phyloP scores from a whole-genome alignment of 345 rosid species.

The Leavenworthia alabamica region DNA sequence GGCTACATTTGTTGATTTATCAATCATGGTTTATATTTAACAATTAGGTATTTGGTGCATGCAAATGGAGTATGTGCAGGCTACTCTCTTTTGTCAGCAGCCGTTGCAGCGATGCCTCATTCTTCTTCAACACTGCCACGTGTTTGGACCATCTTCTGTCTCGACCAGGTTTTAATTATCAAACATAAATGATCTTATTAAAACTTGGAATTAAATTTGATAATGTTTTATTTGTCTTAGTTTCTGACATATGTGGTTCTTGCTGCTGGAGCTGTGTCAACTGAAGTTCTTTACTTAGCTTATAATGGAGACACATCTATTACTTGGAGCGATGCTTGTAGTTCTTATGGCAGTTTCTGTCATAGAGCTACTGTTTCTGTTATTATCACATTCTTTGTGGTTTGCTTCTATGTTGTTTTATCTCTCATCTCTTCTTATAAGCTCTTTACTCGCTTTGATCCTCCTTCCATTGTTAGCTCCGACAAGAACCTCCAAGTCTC shows the following conservation, averaged over 20 bases:
- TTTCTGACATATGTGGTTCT: slow-evolving; percentile 61
- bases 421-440: slow-evolving; percentile 74
- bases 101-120: slow-evolving; percentile 62
- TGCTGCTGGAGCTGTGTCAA: slow-evolving; percentile 62
- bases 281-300: slow-evolving; percentile 68
- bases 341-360: slow-evolving; percentile 56
- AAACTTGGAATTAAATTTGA: neutral
- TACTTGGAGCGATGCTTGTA: slow-evolving; percentile 75
- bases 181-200: neutral
- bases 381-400: slow-evolving; percentile 47
- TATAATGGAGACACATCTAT: slow-evolving; percentile 55
- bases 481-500: slow-evolving; percentile 40
- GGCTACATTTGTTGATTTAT: neutral
- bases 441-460: slow-evolving; percentile 66
- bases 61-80: slow-evolving; percentile 97
- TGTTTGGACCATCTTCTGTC: slow-evolving; percentile 87
- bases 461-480: slow-evolving; percentile 42
- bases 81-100: slow-evolving; percentile 82
- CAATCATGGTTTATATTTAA: neutral
- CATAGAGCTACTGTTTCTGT: slow-evolving; percentile 61
- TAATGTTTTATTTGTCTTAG: slow-evolving; percentile 24
- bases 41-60: slow-evolving; percentile 76
- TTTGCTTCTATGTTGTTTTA: slow-evolving; percentile 41
- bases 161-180: slow-evolving; percentile 56
- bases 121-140: slow-evolving; percentile 51